Percentiles rank a stretch among this genome's conserved stretches.
Evolutionary conservation across 2,329 filamentous ascomycete genomes (phyloP).

Genomic region (Eutypella sp.): DNA sequence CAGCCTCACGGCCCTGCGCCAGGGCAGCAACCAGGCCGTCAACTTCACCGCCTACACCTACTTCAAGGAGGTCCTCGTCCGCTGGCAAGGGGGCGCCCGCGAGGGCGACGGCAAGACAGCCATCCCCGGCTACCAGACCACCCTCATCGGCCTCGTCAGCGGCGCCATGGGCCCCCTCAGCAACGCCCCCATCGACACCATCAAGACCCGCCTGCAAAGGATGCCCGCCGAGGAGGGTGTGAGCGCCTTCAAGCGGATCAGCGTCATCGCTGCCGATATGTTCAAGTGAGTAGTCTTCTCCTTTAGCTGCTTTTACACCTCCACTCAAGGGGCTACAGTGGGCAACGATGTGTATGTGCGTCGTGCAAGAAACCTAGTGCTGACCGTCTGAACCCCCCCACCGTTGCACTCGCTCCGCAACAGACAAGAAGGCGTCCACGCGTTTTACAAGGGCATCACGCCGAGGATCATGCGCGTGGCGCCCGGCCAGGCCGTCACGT

Average conservation of each 20-base stretch:
- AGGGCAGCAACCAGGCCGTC: conserved; percentile 95
- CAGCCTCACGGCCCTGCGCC: conserved; percentile 83
- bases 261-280: conserved; percentile 74
- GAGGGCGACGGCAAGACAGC: conserved; percentile 29
- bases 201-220: conserved; percentile 95
- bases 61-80: conserved; percentile 74
- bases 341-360: too few relatives aligned
- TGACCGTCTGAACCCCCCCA: too few relatives aligned
- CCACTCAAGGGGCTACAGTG: too few relatives aligned
- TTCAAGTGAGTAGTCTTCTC: conserved; percentile 55
- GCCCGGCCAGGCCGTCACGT: conserved; percentile 80
- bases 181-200: conserved; percentile 97
- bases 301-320: neutral
- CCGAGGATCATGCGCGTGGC: conserved; percentile 96
- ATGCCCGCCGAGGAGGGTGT: conserved; percentile 77
- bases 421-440: conserved; percentile 85
- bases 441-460: conserved; percentile 99
- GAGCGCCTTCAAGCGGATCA: conserved; percentile 74
- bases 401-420: conserved; percentile 12
- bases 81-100: conserved; percentile 41
- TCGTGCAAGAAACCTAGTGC: too few relatives aligned
- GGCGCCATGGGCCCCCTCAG: conserved; percentile 94
- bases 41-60: conserved; percentile 98
- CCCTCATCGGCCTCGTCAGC: conserved; percentile 80
- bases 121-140: conserved; percentile 86